These are phyloP conservation scores for Lithospermum erythrorhizon DNA, from an alignment of 257 asterid species.

Conservation along the genomic window DNA sequence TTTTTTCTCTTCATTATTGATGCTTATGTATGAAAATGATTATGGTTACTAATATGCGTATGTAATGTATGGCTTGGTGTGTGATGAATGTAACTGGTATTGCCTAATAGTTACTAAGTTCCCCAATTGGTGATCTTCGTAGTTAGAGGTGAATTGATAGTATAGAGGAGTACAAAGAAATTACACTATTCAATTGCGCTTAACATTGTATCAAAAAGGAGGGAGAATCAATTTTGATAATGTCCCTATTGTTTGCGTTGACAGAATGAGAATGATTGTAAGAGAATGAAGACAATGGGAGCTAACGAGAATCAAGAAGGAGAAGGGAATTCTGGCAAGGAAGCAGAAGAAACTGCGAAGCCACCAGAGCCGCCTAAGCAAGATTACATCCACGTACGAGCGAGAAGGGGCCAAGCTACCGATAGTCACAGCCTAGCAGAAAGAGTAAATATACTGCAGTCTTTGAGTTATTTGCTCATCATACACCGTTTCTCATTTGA, in stretches of 20 bases:
- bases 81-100: slow-evolving; percentile 15
- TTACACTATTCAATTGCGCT: too few species aligned
- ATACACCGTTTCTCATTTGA: background rate
- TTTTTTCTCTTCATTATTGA: too few species aligned
- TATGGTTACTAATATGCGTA: too few species aligned
- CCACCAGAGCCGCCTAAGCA: slow-evolving; percentile 12
- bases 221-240: background rate
- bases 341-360: slow-evolving; percentile 7
- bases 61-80: background rate
- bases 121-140: too few species aligned
- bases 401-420: slow-evolving; percentile 45
- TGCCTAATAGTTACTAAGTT: background rate
- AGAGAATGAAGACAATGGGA: slow-evolving; percentile 21
- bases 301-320: slow-evolving; percentile 21
- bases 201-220: slow-evolving; percentile 1
- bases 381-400: slow-evolving; percentile 42
- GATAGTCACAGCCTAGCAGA: slow-evolving; percentile 46
- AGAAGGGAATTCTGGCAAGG: slow-evolving; percentile 28
- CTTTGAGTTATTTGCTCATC: background rate
- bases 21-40: too few species aligned
- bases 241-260: background rate
- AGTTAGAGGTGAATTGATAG: background rate
- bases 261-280: slow-evolving; percentile 26
- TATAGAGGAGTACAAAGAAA: background rate
- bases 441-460: slow-evolving; percentile 24